These are phyloP conservation scores for Tagetes erecta DNA, from an alignment of 129 eudicot genomes.

Conservation along the genomic window DNA sequence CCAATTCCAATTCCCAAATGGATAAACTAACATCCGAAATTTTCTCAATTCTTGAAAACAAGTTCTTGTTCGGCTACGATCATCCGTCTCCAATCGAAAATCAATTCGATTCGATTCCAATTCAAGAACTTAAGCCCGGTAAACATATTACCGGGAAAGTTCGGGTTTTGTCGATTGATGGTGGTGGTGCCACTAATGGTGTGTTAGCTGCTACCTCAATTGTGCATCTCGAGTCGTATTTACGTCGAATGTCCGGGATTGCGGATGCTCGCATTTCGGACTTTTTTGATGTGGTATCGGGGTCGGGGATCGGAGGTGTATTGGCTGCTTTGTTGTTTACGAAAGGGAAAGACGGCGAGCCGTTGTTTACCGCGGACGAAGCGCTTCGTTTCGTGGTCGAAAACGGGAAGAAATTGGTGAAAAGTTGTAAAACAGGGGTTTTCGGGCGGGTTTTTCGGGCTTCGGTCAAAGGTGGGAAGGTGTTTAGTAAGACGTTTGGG, in stretches of 20 bases:
- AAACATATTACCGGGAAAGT: constrained; percentile 46
- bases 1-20: constrained; percentile 13
- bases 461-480: constrained; percentile 33
- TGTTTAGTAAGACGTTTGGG: constrained; percentile 49
- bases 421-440: constrained; percentile 25
- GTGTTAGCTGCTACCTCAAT: constrained; percentile 65
- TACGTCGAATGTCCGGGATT: constrained; percentile 57
- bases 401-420: constrained; percentile 32
- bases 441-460: constrained; percentile 37
- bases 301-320: constrained; percentile 70
- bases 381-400: constrained; percentile 46
- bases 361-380: constrained; percentile 61
- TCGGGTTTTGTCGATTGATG: constrained; percentile 66
- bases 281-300: constrained; percentile 78
- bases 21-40: constrained; percentile 69
- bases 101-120: neutral
- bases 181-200: constrained; percentile 61
- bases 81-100: constrained; percentile 6
- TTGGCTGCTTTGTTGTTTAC: constrained; percentile 63
- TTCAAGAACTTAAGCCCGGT: constrained; percentile 28
- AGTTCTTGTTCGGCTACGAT: constrained; percentile 60
- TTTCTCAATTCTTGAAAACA: constrained; percentile 79
- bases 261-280: constrained; percentile 56
- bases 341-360: constrained; percentile 45
- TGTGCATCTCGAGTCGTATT: constrained; percentile 43